Conservation (phyloP, 179 eudicot genomes). For the Carnegiea gigantea region DNA sequence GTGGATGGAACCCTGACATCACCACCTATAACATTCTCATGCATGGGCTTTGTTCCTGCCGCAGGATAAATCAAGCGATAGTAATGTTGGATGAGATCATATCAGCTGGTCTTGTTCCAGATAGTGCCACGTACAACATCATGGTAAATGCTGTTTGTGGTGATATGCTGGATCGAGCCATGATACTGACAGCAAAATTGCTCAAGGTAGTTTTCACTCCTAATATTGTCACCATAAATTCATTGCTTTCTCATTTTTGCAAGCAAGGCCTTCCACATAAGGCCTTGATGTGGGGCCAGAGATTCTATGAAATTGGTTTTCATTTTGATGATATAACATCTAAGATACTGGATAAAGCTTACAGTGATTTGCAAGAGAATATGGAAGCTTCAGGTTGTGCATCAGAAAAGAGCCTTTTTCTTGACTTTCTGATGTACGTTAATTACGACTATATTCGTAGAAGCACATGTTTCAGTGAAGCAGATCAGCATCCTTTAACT, state of each 20-base stretch:
- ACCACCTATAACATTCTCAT: slow-evolving; percentile 80
- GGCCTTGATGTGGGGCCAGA: slow-evolving; percentile 78
- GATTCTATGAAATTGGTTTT: slow-evolving; percentile 55
- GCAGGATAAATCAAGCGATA: slow-evolving; percentile 63
- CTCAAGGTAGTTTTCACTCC: slow-evolving; percentile 91
- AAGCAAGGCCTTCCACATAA: slow-evolving; percentile 80
- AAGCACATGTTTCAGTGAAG: slow-evolving; percentile 28
- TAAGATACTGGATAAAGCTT: slow-evolving; percentile 69
- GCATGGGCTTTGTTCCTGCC: slow-evolving; percentile 65
- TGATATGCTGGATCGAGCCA: slow-evolving; percentile 77
- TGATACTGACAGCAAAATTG: slow-evolving; percentile 74
- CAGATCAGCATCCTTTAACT: slow-evolving; percentile 24
- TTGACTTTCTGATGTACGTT: slow-evolving; percentile 83
- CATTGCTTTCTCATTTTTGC: slow-evolving; percentile 74
- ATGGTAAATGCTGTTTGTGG: slow-evolving; percentile 76
- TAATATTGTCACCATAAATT: slow-evolving; percentile 67
- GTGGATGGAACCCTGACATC: slow-evolving; percentile 79
- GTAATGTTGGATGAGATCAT: slow-evolving; percentile 73
- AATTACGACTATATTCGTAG: slow-evolving; percentile 65
- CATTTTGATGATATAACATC: slow-evolving; percentile 67
- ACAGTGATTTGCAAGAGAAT: slow-evolving; percentile 39
- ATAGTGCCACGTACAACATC: slow-evolving; percentile 84
- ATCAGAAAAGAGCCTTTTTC: slow-evolving; percentile 64
- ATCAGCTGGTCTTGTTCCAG: slow-evolving; percentile 67
- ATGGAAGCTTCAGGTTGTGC: slow-evolving; percentile 34